phyloP scores from a whole-genome alignment of 495 filamentous ascomycete genomes.

The Schizothecium vesticola region DNA sequence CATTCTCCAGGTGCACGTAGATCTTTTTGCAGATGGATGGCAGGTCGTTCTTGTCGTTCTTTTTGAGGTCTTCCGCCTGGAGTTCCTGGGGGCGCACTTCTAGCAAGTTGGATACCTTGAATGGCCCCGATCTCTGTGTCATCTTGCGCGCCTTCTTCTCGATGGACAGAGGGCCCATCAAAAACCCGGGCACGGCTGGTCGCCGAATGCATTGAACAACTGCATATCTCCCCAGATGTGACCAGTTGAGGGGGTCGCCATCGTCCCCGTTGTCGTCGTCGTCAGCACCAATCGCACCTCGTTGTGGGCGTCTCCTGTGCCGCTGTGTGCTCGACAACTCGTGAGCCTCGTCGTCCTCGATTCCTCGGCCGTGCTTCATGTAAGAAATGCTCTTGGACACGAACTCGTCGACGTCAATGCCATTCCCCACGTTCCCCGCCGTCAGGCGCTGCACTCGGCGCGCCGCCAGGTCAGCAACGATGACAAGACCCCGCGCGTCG shows the following conservation, averaged over 20 bases:
- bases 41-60: slow-evolving; percentile 67
- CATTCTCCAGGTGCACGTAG: slow-evolving; percentile 43
- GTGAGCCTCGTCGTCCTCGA: slow-evolving; percentile 35
- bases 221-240: slow-evolving; percentile 69
- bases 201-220: slow-evolving; percentile 66
- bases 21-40: slow-evolving; percentile 62
- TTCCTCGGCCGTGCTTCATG: slow-evolving; percentile 62
- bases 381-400: slow-evolving; percentile 84
- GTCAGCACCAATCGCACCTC: slow-evolving; percentile 21
- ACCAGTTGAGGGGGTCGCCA: slow-evolving; percentile 84
- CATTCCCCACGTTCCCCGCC: slow-evolving; percentile 60
- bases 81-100: slow-evolving; percentile 73
- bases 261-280: slow-evolving; percentile 53
- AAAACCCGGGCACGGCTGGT: slow-evolving; percentile 74
- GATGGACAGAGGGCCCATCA: slow-evolving; percentile 83
- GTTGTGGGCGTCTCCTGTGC: slow-evolving; percentile 30
- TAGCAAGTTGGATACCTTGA: slow-evolving; percentile 56
- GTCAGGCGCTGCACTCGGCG: slow-evolving; percentile 67
- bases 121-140: slow-evolving; percentile 58
- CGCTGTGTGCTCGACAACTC: slow-evolving; percentile 45
- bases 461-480: slow-evolving; percentile 67
- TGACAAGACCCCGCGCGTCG: slow-evolving; percentile 78
- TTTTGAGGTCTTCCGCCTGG: slow-evolving; percentile 61
- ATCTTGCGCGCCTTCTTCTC: slow-evolving; percentile 72
- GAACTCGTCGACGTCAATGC: slow-evolving; percentile 89